phyloP scores from a whole-genome alignment of 176 grass and related monocot genomes.

The Oryza nivara region DNA sequence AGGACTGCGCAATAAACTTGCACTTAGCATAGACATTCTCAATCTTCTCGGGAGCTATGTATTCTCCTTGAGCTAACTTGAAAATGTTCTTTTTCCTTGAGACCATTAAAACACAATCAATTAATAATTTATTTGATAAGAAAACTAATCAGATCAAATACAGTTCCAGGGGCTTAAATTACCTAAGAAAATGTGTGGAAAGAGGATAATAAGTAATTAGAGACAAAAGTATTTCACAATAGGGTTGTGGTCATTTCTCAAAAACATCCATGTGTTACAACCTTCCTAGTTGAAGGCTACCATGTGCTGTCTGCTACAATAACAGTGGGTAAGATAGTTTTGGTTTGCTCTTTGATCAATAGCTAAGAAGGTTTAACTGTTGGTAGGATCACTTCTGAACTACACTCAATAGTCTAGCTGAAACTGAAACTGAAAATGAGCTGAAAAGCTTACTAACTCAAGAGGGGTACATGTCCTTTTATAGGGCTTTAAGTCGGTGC shows the following conservation, averaged over 20 bases:
- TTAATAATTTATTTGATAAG: slow-evolving; percentile 30
- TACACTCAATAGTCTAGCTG: no score
- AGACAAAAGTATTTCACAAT: slow-evolving; percentile 19
- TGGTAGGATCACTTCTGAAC: no score
- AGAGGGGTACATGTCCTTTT: no score
- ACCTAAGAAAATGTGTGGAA: background rate
- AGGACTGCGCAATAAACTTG: slow-evolving; percentile 95
- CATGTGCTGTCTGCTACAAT: background rate
- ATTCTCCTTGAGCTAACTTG: slow-evolving; percentile 98
- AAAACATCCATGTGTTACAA: background rate
- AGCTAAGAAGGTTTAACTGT: background rate
- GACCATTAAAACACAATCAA: slow-evolving; percentile 17
- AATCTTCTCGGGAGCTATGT: slow-evolving; percentile 96
- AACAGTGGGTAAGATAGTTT: background rate
- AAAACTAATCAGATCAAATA: slow-evolving; percentile 27
- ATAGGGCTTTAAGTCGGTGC: no score
- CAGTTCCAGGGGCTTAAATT: background rate
- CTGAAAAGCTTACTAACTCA: no score
- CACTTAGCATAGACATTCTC: slow-evolving; percentile 95
- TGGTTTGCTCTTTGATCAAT: background rate
- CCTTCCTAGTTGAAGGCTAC: background rate
- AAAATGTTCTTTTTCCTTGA: slow-evolving; percentile 99
- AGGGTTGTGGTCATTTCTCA: background rate
- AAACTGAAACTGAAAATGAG: no score
- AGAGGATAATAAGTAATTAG: background rate